phyloP scores from a whole-genome alignment of 192 early-diverging fungal genomes.

The Coemansia sp. region DNA sequence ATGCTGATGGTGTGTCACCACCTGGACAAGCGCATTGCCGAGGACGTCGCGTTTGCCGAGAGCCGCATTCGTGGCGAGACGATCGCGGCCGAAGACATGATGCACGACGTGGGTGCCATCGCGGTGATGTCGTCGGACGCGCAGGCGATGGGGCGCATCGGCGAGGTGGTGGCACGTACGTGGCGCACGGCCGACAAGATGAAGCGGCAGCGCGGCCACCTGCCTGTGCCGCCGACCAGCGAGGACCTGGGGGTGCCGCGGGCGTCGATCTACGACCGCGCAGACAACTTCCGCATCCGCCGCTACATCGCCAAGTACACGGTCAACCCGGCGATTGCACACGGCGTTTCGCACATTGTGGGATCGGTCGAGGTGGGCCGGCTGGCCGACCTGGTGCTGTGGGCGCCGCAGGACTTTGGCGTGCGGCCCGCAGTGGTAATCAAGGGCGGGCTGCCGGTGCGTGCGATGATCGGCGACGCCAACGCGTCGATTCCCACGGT shows the following conservation, averaged over 20 bases:
- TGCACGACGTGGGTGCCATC: conserved; percentile 95
- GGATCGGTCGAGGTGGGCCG: conserved; percentile 94
- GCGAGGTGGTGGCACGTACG: conserved; percentile 87
- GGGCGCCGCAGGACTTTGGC: conserved; percentile 83
- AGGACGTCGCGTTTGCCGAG: conserved; percentile 97
- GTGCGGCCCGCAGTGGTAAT: conserved; percentile 81
- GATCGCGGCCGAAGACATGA: conserved; percentile 94
- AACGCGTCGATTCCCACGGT: conserved; percentile 96
- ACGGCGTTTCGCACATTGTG: conserved; percentile 82
- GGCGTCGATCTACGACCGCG: conserved; percentile 49
- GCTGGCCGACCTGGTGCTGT: conserved; percentile 91
- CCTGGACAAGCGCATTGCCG: conserved; percentile 86
- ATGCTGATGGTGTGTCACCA: conserved; percentile 99
- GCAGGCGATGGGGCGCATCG: conserved; percentile 96
- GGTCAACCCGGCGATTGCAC: conserved; percentile 92
- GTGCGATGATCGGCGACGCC: conserved; percentile 87
- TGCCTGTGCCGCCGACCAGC: conserved; percentile 28
- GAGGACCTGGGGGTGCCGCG: conserved; percentile 32
- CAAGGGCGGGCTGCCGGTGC: conserved; percentile 87
- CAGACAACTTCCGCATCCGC: conserved; percentile 86
- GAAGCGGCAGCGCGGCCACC: conserved; percentile 77
- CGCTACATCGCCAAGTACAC: conserved; percentile 98
- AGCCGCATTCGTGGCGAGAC: conserved; percentile 94
- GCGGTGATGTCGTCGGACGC: conserved; percentile 91
- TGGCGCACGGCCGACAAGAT: conserved; percentile 98